Evolutionary conservation across 2,329 filamentous ascomycete species (phyloP), one percentile per base, ranked within the genome.

Genomic region (Stagonosporopsis chrysanthemi): DNA sequence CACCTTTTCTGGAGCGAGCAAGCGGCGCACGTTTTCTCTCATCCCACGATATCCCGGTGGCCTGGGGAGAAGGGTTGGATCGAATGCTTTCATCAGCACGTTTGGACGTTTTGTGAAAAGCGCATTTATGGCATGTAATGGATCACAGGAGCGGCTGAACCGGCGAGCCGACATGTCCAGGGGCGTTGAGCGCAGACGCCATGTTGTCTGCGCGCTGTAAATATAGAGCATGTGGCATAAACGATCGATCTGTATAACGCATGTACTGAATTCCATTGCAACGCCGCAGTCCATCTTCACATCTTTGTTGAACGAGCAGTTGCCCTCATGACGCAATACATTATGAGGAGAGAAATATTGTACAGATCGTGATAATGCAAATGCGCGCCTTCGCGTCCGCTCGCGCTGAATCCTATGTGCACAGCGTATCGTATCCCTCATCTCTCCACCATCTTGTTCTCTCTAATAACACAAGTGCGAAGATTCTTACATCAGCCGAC

Each of bases 1-100:
- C 71, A 75, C 68, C 65, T 66, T 72, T 71, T 48, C 69, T 69
- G 65, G 55, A 64, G 57, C 64, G 67, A 69, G 67, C 64, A 62
- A 66, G 66, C 65, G 57, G 55, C 44, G 56, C 48, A 53, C 56
- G 55, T 53, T 61, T 72, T 65, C 63, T 69, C 69, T 54, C 48
- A 51, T 62, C 39, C 60, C 62, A 66, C 62, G 61, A 71, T 61
- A 61, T 68, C 49, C 49, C 64, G 61, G 66, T 61, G 55, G 63
- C 60, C 60, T 62, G 62, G 64, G 66, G 65, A 33, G 31, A 33
- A 33, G 65, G 64, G 62, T 67, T 69, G 67, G 66, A 56, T 71
- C n/a, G 52, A 35, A 31, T 31, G 24, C 36, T 40, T 33, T 41
- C 41, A 54, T 41, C 42, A 52, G 55, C 56, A 59, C 56, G 52